Percentiles rank a stretch among this genome's conserved stretches.
phyloP scores from a whole-genome alignment of 305 asterid genomes.

The Fraxinus xanthoxyloides region DNA sequence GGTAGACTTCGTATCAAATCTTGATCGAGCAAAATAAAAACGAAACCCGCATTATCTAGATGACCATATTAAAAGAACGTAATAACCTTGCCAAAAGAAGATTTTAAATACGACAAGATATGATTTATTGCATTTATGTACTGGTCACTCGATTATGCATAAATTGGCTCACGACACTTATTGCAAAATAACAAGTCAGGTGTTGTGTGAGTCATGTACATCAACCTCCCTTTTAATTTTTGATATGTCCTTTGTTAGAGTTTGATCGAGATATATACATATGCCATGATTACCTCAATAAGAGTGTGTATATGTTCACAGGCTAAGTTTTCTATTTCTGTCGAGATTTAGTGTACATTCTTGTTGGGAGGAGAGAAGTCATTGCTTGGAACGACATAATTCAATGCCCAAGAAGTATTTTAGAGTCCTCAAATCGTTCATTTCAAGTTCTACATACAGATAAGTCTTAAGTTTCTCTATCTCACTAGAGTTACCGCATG shows the following conservation, averaged over 20 bases:
- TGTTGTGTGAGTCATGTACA: neutral
- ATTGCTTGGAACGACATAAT: neutral
- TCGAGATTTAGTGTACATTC: neutral
- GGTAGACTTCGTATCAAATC: neutral
- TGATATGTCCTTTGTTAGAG: neutral
- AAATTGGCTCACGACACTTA: neutral
- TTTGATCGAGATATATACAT: neutral
- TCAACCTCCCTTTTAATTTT: neutral
- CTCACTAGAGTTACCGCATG: neutral
- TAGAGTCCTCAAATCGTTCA: neutral
- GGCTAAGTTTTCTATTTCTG: neutral
- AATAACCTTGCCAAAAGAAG: neutral
- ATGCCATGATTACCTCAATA: neutral
- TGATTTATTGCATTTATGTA: neutral
- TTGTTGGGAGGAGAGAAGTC: neutral
- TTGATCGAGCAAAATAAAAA: neutral
- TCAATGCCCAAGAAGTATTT: neutral
- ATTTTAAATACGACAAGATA: neutral
- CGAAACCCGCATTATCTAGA: neutral
- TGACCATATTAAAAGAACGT: neutral
- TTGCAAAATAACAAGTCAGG: neutral
- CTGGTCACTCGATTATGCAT: neutral
- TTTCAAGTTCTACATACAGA: neutral
- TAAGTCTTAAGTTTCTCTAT: neutral
- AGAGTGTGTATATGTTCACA: neutral